phyloP scores from a whole-genome alignment of 257 asterid species.

The Solanum pimpinellifolium region DNA sequence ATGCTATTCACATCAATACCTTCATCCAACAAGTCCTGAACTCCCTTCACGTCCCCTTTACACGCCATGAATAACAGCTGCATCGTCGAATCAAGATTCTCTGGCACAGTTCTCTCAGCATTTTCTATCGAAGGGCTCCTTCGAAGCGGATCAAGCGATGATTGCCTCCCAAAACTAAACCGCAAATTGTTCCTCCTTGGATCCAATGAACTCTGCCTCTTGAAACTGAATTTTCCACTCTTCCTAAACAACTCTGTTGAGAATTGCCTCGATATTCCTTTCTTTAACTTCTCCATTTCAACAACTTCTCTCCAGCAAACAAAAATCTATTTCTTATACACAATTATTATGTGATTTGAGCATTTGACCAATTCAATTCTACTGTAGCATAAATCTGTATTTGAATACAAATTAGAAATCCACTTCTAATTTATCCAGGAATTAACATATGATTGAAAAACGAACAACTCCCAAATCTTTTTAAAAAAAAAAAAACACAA shows the following conservation, averaged over 20 bases:
- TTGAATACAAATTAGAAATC: neutral
- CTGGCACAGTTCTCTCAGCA: constrained; percentile 62
- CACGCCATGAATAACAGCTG: constrained; percentile 80
- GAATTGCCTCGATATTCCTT: constrained; percentile 89
- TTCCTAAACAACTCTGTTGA: constrained; percentile 66
- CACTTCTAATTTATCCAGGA: neutral
- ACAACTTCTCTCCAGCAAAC: neutral
- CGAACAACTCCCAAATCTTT: neutral
- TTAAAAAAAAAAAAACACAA: neutral
- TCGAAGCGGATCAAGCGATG: constrained; percentile 83
- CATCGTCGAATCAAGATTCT: constrained; percentile 82
- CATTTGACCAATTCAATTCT: neutral
- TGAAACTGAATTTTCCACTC: constrained; percentile 63
- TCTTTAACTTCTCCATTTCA: constrained; percentile 59
- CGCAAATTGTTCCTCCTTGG: constrained; percentile 68
- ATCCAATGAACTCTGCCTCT: constrained; percentile 72
- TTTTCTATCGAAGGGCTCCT: constrained; percentile 26
- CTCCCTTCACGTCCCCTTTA: constrained; percentile 65
- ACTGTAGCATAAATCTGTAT: neutral
- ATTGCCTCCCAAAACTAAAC: constrained; percentile 89
- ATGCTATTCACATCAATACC: constrained; percentile 68
- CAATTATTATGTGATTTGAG: neutral
- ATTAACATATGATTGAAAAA: neutral
- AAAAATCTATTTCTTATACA: neutral
- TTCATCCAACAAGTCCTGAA: constrained; percentile 69